Percentiles rank a stretch among this genome's conserved stretches.
These are phyloP conservation scores for Biscogniauxia sp. DNA, from an alignment of 2,329 filamentous ascomycete species.

Conservation along the genomic window DNA sequence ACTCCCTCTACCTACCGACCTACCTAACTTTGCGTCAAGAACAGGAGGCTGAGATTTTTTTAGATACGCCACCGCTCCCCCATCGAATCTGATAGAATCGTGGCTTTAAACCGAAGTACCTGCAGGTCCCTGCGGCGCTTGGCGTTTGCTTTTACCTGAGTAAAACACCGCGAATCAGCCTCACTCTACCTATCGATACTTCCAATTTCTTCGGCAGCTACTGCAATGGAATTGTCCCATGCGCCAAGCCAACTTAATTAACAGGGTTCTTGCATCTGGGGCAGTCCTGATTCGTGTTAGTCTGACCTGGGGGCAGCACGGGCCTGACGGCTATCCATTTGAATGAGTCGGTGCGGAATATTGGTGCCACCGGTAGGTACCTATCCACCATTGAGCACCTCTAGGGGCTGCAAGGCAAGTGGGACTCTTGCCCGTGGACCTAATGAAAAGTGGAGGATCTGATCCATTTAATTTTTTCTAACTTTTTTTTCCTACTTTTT, in stretches of 20 bases:
- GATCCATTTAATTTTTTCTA: too few relatives aligned
- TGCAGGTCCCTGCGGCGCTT: constrained; percentile 20
- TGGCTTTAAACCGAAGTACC: constrained; percentile 27
- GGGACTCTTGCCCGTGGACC: too few relatives aligned
- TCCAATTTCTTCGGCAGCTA: constrained; percentile 15
- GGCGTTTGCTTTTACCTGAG: neutral
- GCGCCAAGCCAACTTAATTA: neutral
- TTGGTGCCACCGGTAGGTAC: neutral
- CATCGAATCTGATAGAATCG: constrained; percentile 37
- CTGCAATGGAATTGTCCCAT: constrained; percentile 14
- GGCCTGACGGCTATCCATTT: neutral
- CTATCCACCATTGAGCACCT: too few relatives aligned
- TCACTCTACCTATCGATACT: constrained; percentile 25
- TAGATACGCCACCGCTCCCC: constrained; percentile 28
- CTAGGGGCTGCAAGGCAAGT: too few relatives aligned
- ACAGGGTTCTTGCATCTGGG: neutral
- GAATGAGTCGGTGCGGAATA: neutral
- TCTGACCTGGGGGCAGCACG: neutral
- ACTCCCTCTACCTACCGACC: neutral
- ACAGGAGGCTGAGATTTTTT: constrained; percentile 28
- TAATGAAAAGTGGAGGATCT: too few relatives aligned
- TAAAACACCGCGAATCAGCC: constrained; percentile 14
- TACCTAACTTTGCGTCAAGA: neutral
- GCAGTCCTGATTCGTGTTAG: neutral
- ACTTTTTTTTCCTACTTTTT: too few relatives aligned